Evolutionary conservation across 2,329 filamentous ascomycete species (phyloP), one percentile per base, ranked within the genome.

Genomic region (Fusarium xyrophilum): DNA sequence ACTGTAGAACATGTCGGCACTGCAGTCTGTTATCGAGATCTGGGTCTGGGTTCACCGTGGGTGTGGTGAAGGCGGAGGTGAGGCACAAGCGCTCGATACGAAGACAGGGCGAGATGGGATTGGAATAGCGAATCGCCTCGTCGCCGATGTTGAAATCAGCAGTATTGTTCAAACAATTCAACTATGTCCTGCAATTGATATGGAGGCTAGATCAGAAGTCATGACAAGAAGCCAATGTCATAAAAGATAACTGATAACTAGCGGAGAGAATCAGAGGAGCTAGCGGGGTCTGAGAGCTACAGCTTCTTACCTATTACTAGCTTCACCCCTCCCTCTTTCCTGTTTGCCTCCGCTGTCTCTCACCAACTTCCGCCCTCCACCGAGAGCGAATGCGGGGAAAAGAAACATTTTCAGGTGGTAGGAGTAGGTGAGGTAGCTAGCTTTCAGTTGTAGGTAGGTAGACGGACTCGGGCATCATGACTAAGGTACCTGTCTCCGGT

Each of bases 251-350:
- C 55, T 54, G 47, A 42, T 57, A 43, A 19, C 40, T 27, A 40
- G 28, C 21, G 46, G 46, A 53, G 55, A 57, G 25, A 56, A 36
- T 54, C 38, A 46, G 35, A 39, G 35, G 39, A 40, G n/a, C 48
- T 32, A 60, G 40, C 15, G 21, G 21, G 15, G 39, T 40, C 39
- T 40, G 14, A 48, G 46, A 33, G 33, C 33, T 43, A 50, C 38
- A 64, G 67, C 58, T 70, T 50, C 46, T 67, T 67, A 53, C 68
- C 67, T 53, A 44, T 56, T 60, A n/a, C 50, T 70, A 69, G 36
- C 58, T 43, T 64, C 67, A 70, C 67, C 67, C 67, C 67, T 70
- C 67, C 59, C 60, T 64, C 67, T 62, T 57, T 64, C 67, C 62
- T 60, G 48, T 53, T 68, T 66, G 51, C 56, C 39, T 30, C 46